Evolutionary conservation across 345 rosid genomes (phyloP).

Genomic region (Populus alba): DNA sequence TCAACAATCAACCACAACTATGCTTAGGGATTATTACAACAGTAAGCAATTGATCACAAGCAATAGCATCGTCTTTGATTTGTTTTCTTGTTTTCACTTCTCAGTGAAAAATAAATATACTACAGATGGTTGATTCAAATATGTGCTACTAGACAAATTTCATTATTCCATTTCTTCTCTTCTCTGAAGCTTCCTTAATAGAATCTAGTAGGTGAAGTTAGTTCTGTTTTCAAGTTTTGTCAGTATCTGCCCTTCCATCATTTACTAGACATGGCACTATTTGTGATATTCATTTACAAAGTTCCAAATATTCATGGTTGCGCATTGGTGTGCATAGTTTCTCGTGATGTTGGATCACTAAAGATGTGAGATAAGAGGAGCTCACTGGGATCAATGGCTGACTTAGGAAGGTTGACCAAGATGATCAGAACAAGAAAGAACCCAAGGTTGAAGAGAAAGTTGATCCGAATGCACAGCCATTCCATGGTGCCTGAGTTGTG

Average conservation of each 20-base stretch:
- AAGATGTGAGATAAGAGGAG: constrained; percentile 1
- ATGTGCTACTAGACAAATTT: not conserved
- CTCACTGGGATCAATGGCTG: constrained; percentile 70
- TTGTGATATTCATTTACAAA: not conserved
- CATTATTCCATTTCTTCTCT: not conserved
- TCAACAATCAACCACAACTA: not conserved
- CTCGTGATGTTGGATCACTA: not conserved
- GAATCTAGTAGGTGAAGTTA: not conserved
- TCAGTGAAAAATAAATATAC: not conserved
- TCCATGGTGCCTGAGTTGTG: constrained; percentile 76
- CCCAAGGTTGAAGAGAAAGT: constrained; percentile 74
- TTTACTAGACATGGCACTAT: not conserved
- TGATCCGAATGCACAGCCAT: constrained; percentile 78
- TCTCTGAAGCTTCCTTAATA: not conserved
- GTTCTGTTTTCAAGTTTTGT: not conserved
- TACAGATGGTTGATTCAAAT: not conserved
- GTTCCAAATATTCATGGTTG: not conserved
- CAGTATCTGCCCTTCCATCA: not conserved
- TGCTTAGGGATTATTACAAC: not conserved
- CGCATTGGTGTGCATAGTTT: not conserved
- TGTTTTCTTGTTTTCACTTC: not conserved
- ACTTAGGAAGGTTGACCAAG: constrained; percentile 67
- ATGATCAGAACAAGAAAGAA: constrained; percentile 70
- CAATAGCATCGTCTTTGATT: not conserved
- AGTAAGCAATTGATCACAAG: not conserved